Evolutionary conservation across 164 flowering plant genomes (phyloP), one percentile per base, ranked within the genome.

Genomic region (Chloranthus sessilifolius): DNA sequence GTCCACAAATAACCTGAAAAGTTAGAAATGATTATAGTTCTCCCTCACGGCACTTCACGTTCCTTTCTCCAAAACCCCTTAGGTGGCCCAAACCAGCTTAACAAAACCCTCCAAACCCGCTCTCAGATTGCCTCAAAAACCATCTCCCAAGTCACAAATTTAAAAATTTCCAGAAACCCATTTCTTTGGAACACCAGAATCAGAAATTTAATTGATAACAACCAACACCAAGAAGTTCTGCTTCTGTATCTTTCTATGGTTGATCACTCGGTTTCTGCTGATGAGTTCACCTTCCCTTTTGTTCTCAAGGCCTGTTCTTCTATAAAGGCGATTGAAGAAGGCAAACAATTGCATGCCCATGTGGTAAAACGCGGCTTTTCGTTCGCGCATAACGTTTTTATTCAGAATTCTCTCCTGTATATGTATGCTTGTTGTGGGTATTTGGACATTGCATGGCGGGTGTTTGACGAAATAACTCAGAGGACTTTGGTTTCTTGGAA

Each of bases 401-500:
- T 55, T 10, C 55, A 33, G 9, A 62, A 62, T 41, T 5, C 54
- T 29, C 40, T 55, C 14, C 21, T 62, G 10, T 37, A 55, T 19
- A 28, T 62, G 55, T 62, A 62, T 21, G 33, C 31, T 9, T 41
- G 19, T 6, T 33, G 55, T 42, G 45, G 44, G 7, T 39, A 1
- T 19, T 12, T 55, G 14, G 36, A 30, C 8, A 0, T 24, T 34
- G 66, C 50, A 2, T 43, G 43, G 4, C 16, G 33, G 28, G 15
- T 62, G 43, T 55, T 62, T 19, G 55, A 54, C 19, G 37, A n/a
- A 42, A 55, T 61, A 50, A 21, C 43, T 34, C 36, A 12, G 7
- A 29, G 42, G 27, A 49, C n/a, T 20, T 17, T 55, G 52, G 60
- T 61, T 40, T 61, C 65, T 3, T 57, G 65, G 65, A 61, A 52